Percentiles rank a stretch among this genome's conserved stretches.
Evolutionary conservation across 192 early-diverging fungal genomes (phyloP).

Genomic region (Glomus cerebriforme): DNA sequence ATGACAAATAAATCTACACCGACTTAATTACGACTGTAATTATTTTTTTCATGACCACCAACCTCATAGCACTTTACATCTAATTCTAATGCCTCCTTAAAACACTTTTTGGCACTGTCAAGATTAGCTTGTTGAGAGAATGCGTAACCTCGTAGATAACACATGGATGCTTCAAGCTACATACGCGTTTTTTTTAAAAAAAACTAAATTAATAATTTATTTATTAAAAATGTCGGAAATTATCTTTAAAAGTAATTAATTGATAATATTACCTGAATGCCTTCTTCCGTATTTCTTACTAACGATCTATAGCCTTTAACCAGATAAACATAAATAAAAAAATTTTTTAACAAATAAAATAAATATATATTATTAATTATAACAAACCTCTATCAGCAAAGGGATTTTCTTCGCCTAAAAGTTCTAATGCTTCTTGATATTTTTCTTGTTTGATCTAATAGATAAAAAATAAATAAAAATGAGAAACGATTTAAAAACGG

Average conservation of each 20-base stretch:
- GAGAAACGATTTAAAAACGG: neutral
- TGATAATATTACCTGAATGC: slow-evolving; percentile 45
- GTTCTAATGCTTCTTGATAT: slow-evolving; percentile 57
- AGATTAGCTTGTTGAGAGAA: slow-evolving; percentile 51
- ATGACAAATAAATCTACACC: neutral
- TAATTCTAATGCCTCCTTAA: slow-evolving; percentile 59
- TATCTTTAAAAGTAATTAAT: slow-evolving; percentile 6
- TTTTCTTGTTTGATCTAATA: slow-evolving; percentile 51
- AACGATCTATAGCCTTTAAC: slow-evolving; percentile 30
- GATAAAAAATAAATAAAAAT: neutral
- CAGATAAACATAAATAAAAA: neutral
- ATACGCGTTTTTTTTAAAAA: slow-evolving; percentile 16
- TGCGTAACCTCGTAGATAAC: slow-evolving; percentile 60
- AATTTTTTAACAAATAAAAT: neutral
- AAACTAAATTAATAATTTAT: neutral
- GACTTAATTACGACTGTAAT: neutral
- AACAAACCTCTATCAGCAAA: slow-evolving; percentile 35
- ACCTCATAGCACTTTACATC: slow-evolving; percentile 72
- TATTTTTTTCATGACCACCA: slow-evolving; percentile 1
- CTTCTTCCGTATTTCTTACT: slow-evolving; percentile 44
- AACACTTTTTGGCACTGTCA: slow-evolving; percentile 57
- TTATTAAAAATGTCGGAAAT: neutral
- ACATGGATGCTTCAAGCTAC: slow-evolving; percentile 66
- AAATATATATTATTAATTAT: neutral
- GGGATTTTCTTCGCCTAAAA: slow-evolving; percentile 54